Base-by-base conservation (phyloP, 148 eudicot genomes). In the Rhododendron griersonianum region DNA sequence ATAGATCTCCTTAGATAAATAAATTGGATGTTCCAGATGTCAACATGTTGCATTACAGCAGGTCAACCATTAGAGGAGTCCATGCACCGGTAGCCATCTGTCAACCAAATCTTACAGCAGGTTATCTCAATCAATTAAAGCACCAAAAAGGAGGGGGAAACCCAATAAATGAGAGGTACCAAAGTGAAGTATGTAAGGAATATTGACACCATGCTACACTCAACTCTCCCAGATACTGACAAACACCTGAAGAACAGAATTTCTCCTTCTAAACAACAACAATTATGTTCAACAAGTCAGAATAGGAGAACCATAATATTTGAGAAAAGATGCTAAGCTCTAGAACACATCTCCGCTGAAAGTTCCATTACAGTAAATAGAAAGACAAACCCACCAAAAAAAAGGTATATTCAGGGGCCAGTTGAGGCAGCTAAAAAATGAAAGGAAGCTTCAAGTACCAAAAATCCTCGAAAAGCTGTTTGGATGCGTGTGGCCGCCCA, bases 391-490 rank as follows among this genome's bases (percentile, higher is more conserved):
- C 37, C 41, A 73, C 15, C 11, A 7, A 55, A 74, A 35, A 74
- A 55, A 67, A 3, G 1, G 1, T 59, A 59, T 59, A 19, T 59
- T 59, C 37, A 28, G 37, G 74, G 30, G 19, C 59, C 28, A 85
- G 44, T 16, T 79, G 83, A 23, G 16, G 45, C 21, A 41, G 35
- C 51, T 45, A 53, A 81, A 55, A 81, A 81, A 55, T 2, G 11
- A 30, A 53, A 55, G 67, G 79, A 13, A 80, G 30, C 30, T 30
- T 75, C 65, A 23, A 30, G 80, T 96, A 96, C 98, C 99, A 96
- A 89, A 89, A 96, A 92, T 88, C 98, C 99, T 85, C 99, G 92
- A 89, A 95, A 96, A 47, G 98, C 92, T 21, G 98, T 94, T 87
- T 96, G 99, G 85, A 96, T 95, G 84, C 88, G 87, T 33, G 87